phyloP scores from a whole-genome alignment of 176 grass and related monocot species.

The Carex kokanica region DNA sequence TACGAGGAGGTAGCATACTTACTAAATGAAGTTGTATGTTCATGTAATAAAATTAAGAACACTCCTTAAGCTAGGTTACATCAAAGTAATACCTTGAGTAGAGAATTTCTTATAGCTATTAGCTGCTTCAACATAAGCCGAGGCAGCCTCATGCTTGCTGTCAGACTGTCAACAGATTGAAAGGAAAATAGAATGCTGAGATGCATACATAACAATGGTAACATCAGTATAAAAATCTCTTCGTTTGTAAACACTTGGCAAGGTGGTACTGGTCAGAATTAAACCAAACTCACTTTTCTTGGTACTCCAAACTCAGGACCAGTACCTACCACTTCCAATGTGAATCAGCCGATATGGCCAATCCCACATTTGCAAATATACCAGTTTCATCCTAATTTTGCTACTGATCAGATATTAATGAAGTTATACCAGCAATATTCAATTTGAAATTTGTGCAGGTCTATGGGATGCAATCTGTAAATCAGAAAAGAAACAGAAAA shows the following conservation, averaged over 20 bases:
- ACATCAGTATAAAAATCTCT: slow-evolving; percentile 1
- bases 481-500: slow-evolving; percentile 22
- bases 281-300: not conserved
- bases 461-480: slow-evolving; percentile 13
- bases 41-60: not conserved
- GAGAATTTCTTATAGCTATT: slow-evolving; percentile 35
- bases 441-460: slow-evolving; percentile 14
- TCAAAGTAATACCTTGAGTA: slow-evolving; percentile 17
- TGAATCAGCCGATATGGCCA: not conserved
- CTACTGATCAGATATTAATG: not conserved
- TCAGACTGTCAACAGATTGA: slow-evolving; percentile 23
- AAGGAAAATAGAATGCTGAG: not conserved
- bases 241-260: not conserved
- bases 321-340: not conserved
- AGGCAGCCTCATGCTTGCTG: slow-evolving; percentile 35
- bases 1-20: not conserved
- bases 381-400: not conserved
- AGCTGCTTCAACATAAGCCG: slow-evolving; percentile 36
- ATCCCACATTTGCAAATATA: not conserved
- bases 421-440: not conserved
- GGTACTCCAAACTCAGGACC: not conserved
- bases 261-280: not conserved
- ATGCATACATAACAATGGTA: slow-evolving; percentile 3
- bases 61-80: not conserved
- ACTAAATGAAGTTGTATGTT: not conserved